Evolutionary conservation across 371 early-diverging fungal species (phyloP), one percentile per base, ranked within the genome.

Genomic region (Mortierella sp.): DNA sequence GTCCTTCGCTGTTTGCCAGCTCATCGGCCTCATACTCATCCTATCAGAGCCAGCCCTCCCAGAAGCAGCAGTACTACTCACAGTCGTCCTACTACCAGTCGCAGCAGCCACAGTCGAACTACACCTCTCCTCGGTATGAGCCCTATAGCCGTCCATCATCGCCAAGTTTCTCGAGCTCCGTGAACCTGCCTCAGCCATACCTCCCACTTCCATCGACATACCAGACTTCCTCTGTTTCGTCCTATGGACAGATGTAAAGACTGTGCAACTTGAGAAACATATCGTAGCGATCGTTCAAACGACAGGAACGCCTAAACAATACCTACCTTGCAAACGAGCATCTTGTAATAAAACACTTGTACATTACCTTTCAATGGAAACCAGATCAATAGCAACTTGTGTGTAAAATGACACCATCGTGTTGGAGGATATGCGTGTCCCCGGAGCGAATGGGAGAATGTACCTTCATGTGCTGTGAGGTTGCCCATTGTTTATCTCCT

Each of bases 1-100:
- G 34, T 4, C 67, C 77, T 14, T 69, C 77, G 25, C 69, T 76
- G 55, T 76, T 76, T 65, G 66, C 69, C 27, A 46, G 49, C 44
- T 60, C 68, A 27, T 57, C 66, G 21, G 57, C 44, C 21, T 59
- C 72, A 6, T 28, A n/a, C 34, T 21, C 49, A 22, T 45, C 57
- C 7, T 52, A 52, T 54, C 52, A 51, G 19, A 29, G 52, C 27
- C 43, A 49, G 8, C n/a, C 60, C 29, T 14, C 52, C 17, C 34
- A 41, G 9, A 21, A 52, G 37, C 47, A 37, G 1, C 53, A 17
- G 27, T 28, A 54, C 49, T 31, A 37, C 14, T 51, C 50, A 22
- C 47, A 56, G n/a, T 25, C 21, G 19, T 45, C 43, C 28, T 24
- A 45, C 21, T 49, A 56, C 3, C 29, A 37, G 6, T 19, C 43